These are phyloP conservation scores for Arabidopsis lyrata DNA, from an alignment of 441 rosid genomes.

Conservation along the genomic window DNA sequence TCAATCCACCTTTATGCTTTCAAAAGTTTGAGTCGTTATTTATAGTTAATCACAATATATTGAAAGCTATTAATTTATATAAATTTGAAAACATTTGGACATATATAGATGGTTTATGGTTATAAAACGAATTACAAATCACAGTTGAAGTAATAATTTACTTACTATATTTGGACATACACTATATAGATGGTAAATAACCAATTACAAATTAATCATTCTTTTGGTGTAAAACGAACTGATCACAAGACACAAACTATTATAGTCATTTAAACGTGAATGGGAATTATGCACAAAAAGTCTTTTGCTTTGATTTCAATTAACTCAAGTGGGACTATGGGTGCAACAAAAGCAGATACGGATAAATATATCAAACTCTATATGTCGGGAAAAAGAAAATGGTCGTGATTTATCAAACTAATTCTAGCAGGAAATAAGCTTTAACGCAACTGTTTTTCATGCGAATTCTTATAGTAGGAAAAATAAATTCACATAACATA, in stretches of 20 bases:
- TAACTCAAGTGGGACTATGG: slow-evolving; percentile 28
- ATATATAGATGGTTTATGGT: too few species aligned
- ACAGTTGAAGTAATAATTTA: not conserved
- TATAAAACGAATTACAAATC: not conserved
- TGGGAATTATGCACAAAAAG: slow-evolving; percentile 13
- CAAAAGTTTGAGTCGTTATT: slow-evolving; percentile 1
- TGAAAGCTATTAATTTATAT: not conserved
- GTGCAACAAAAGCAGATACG: slow-evolving; percentile 15
- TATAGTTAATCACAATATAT: not conserved
- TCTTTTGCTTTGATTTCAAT: slow-evolving; percentile 28
- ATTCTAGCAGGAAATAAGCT: not conserved
- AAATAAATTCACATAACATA: not conserved
- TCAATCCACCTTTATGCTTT: slow-evolving; percentile 8
- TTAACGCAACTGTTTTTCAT: too few species aligned
- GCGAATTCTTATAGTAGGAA: not conserved
- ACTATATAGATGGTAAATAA: not conserved
- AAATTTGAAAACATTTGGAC: not conserved
- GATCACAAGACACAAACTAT: not conserved
- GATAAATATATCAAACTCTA: slow-evolving; percentile 18
- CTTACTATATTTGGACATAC: slow-evolving; percentile 2
- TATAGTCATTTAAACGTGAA: not conserved
- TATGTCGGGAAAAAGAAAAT: slow-evolving; percentile 24
- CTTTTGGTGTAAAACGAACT: not conserved
- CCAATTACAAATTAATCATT: not conserved
- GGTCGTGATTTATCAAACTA: slow-evolving; percentile 17